Percentiles rank a stretch among this genome's conserved stretches.
Conservation (phyloP, 2,329 filamentous ascomycete species). For the Cercospora berteroae region DNA sequence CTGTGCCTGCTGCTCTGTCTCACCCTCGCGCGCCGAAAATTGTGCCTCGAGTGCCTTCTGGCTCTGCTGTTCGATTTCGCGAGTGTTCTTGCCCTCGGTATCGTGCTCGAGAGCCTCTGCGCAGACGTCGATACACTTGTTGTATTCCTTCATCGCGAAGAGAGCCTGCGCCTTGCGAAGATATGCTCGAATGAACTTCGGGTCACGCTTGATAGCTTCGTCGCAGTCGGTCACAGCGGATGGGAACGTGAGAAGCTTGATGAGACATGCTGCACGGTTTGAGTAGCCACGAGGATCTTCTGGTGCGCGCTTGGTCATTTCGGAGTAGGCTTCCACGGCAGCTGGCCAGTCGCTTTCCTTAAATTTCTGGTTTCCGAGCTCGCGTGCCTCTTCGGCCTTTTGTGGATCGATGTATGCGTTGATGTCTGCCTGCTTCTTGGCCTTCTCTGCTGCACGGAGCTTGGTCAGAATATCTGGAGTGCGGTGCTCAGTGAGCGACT, state of each 20-base stretch:
- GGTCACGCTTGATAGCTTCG: conserved; percentile 83
- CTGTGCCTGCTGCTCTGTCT: conserved; percentile 87
- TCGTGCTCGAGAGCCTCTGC: conserved; percentile 77
- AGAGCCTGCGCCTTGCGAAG: conserved; percentile 94
- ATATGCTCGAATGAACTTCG: conserved; percentile 91
- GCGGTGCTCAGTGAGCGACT: conserved; percentile 92
- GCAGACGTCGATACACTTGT: conserved; percentile 87
- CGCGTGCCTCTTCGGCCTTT: conserved; percentile 92
- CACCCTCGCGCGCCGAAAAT: conserved; percentile 85
- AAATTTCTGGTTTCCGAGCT: conserved; percentile 94
- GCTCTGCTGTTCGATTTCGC: conserved; percentile 91
- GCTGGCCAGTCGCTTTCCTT: conserved; percentile 95
- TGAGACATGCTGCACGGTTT: conserved; percentile 93
- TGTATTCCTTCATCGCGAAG: conserved; percentile 98
- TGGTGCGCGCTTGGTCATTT: conserved; percentile 95
- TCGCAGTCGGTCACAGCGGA: conserved; percentile 91
- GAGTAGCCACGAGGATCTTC: conserved; percentile 92
- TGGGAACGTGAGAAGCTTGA: conserved; percentile 95
- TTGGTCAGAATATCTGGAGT: conserved; percentile 92
- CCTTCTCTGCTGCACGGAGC: conserved; percentile 85
- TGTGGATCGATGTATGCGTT: conserved; percentile 81
- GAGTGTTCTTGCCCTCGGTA: conserved; percentile 72
- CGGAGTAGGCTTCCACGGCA: conserved; percentile 87
- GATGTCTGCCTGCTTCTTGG: conserved; percentile 72
- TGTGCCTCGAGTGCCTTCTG: conserved; percentile 89